phyloP scores from a whole-genome alignment of 78 protist species.

The Dictyostelium capitatum region DNA sequence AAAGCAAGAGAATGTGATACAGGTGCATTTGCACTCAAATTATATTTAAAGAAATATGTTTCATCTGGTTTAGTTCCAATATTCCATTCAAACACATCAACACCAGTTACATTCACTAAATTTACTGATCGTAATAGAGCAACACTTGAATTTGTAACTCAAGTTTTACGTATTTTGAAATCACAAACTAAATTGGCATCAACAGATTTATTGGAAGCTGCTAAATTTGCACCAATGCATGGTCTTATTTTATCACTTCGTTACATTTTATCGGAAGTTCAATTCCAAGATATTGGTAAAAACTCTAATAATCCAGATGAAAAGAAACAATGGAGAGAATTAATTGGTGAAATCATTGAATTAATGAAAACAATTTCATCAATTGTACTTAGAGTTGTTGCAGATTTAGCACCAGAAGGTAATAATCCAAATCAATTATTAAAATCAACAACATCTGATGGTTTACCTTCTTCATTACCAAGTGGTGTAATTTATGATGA shows the following conservation, averaged over 20 bases:
- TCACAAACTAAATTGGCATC: slow-evolving; percentile 55
- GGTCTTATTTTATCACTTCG: slow-evolving; percentile 68
- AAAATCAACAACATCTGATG: background rate
- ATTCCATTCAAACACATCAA: background rate
- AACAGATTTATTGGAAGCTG: slow-evolving; percentile 55
- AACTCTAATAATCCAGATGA: background rate
- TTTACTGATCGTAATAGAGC: background rate
- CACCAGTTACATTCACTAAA: slow-evolving; percentile 11
- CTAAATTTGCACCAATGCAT: slow-evolving; percentile 79
- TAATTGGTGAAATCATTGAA: slow-evolving; percentile 34
- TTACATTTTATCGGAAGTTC: slow-evolving; percentile 27
- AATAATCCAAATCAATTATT: slow-evolving; percentile 37
- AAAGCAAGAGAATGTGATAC: slow-evolving; percentile 83
- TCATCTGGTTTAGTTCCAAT: slow-evolving; percentile 23
- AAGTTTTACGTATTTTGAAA: slow-evolving; percentile 31
- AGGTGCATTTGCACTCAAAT: slow-evolving; percentile 55
- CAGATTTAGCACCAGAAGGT: slow-evolving; percentile 85
- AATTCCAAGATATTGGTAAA: background rate
- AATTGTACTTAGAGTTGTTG: slow-evolving; percentile 70
- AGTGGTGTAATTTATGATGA: slow-evolving; percentile 66
- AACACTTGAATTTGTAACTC: slow-evolving; percentile 9
- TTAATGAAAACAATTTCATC: slow-evolving; percentile 28
- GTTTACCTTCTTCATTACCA: slow-evolving; percentile 64
- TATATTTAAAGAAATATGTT: slow-evolving; percentile 61
- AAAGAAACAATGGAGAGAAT: slow-evolving; percentile 11